Conservation (phyloP, 257 asterid species). For the Fraxinus pennsylvanica region DNA sequence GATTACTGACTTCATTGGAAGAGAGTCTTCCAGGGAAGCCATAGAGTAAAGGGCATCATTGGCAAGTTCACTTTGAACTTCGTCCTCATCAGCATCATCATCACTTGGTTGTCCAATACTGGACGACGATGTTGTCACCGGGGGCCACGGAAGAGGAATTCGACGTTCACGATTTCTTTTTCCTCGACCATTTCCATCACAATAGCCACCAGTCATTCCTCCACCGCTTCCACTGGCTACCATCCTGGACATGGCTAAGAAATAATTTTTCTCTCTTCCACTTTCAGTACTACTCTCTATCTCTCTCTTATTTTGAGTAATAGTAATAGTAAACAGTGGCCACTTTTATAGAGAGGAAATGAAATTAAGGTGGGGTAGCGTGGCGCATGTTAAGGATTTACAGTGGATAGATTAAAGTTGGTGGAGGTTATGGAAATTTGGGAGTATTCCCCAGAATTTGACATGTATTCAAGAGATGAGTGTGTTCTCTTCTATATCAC, state of each 20-base stretch:
- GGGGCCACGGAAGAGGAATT: not conserved
- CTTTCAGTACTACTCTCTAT: not conserved
- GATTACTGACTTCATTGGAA: constrained; percentile 20
- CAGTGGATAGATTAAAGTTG: constrained; percentile 2
- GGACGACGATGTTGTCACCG: not conserved
- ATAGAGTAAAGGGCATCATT: constrained; percentile 1
- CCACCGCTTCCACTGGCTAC: not conserved
- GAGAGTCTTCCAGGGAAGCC: constrained; percentile 18
- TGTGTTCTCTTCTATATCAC: not conserved
- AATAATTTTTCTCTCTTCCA: not conserved
- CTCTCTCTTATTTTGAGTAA: not conserved
- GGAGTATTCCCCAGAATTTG: not conserved
- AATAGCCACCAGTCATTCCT: not conserved
- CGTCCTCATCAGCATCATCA: not conserved
- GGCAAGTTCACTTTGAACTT: not conserved
- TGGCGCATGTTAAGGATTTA: not conserved
- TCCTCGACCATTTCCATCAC: not conserved
- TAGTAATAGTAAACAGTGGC: not conserved
- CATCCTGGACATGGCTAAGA: not conserved
- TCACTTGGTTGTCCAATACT: constrained; percentile 7
- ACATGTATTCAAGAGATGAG: not conserved
- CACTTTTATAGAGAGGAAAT: constrained; percentile 15
- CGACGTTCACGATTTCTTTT: not conserved
- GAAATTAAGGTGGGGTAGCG: not conserved
- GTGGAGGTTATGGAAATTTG: constrained; percentile 5